Percentiles rank a stretch among this genome's conserved stretches.
Evolutionary conservation across 208 protist genomes (phyloP).

Genomic region (Leishmania gerbilli): DNA sequence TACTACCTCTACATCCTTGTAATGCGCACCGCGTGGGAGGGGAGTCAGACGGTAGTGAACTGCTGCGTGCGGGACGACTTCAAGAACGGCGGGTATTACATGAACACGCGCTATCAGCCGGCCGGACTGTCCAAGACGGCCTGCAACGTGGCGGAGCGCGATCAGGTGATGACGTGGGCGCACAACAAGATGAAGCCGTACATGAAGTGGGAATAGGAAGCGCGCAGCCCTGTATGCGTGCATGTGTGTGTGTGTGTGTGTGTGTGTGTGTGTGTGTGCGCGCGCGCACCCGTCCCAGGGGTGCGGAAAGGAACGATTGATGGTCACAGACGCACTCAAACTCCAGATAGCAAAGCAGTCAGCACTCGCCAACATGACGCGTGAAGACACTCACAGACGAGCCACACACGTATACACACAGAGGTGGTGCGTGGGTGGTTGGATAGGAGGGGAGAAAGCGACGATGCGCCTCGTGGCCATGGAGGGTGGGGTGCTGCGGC

Average conservation of each 20-base stretch:
- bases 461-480: neutral
- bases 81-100: conserved; percentile 85
- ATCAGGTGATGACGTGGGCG: conserved; percentile 71
- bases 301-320: neutral
- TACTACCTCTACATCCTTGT: conserved; percentile 69
- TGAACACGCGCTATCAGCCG: conserved; percentile 64
- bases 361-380: neutral
- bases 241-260: neutral
- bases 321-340: neutral
- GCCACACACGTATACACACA: no score
- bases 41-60: conserved; percentile 82
- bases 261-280: neutral
- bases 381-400: neutral
- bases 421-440: neutral
- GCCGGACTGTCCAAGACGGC: conserved; percentile 67
- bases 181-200: conserved; percentile 77
- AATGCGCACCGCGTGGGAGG: conserved; percentile 76
- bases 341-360: neutral
- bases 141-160: conserved; percentile 57
- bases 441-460: neutral
- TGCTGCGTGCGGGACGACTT: conserved; percentile 78
- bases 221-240: conserved; percentile 6
- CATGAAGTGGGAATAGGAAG: conserved; percentile 69
- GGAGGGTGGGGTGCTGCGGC: neutral
- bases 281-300: neutral